Evolutionary conservation across 176 grass and related monocot species (phyloP).

Genomic region (Bolboschoenus planiculmis): DNA sequence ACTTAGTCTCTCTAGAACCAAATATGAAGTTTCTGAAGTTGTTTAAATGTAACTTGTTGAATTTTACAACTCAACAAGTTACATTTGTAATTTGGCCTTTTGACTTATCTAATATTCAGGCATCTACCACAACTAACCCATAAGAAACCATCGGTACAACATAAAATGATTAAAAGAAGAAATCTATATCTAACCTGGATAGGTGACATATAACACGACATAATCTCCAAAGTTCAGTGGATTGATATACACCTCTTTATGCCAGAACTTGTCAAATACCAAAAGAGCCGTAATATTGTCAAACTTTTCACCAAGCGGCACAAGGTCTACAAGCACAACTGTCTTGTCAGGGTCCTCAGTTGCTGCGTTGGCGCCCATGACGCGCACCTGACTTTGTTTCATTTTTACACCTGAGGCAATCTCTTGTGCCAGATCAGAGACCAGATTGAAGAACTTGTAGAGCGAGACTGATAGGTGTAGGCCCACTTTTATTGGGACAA

Average conservation of each 20-base stretch:
- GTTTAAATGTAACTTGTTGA: background rate
- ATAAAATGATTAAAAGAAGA: conserved; percentile 5
- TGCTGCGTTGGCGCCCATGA: conserved; percentile 96
- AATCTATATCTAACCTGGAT: conserved; percentile 49
- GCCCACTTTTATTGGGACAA: conserved; percentile 78
- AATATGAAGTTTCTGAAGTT: background rate
- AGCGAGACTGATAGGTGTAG: conserved; percentile 66
- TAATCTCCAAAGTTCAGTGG: conserved; percentile 46
- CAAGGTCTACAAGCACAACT: conserved; percentile 66
- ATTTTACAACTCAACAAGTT: background rate
- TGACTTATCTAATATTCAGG: background rate
- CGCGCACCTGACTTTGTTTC: conserved; percentile 77
- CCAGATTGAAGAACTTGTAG: conserved; percentile 80
- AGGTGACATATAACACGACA: conserved; percentile 66
- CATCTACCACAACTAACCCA: conserved; percentile 13
- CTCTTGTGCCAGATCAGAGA: conserved; percentile 68
- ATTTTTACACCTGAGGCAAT: conserved; percentile 71
- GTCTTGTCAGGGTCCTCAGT: conserved; percentile 71
- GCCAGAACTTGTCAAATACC: conserved; percentile 80
- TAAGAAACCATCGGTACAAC: conserved; percentile 9
- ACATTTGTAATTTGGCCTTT: background rate
- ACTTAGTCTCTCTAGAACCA: background rate
- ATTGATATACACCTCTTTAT: conserved; percentile 82
- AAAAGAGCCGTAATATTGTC: conserved; percentile 38
- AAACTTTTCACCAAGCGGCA: conserved; percentile 56